A percentile compares a stretch with the other conserved stretches of the same genome.
These are phyloP conservation scores for Akanthomyces muscarius DNA, from an alignment of 2,329 filamentous ascomycete genomes.

Conservation along the genomic window DNA sequence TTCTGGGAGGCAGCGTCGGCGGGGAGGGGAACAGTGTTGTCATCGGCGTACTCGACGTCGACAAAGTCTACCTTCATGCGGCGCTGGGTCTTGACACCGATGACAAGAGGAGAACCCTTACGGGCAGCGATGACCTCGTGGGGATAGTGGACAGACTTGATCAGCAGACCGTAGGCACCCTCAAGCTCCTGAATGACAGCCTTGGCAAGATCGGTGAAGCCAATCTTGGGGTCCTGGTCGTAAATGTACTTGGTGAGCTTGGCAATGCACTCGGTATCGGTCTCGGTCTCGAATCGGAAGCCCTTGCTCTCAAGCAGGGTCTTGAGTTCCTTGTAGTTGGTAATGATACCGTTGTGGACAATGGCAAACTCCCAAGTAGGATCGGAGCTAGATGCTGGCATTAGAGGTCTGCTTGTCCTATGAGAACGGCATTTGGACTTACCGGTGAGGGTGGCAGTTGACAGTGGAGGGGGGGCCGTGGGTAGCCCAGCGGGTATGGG, in stretches of 20 bases:
- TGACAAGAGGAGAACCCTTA: constrained; percentile 95
- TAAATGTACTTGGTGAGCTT: constrained; percentile 98
- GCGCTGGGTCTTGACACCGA: constrained; percentile 93
- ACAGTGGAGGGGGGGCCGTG: constrained; percentile 88
- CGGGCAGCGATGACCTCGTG: constrained; percentile 96
- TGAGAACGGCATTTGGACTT: constrained; percentile 32
- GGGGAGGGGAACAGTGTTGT: constrained; percentile 68
- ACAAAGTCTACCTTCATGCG: constrained; percentile 99
- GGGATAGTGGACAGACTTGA: constrained; percentile 98
- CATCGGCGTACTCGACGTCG: constrained; percentile 94
- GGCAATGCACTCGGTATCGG: constrained; percentile 97
- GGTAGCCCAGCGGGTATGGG: constrained; percentile 98
- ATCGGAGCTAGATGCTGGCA: constrained; percentile 64
- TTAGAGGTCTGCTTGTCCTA: neutral
- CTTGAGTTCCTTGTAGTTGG: constrained; percentile 99
- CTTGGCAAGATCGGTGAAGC: constrained; percentile 95
- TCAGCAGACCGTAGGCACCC: constrained; percentile 91
- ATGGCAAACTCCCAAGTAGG: constrained; percentile 93
- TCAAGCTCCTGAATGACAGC: constrained; percentile 97
- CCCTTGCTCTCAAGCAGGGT: constrained; percentile 89
- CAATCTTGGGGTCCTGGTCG: constrained; percentile 88
- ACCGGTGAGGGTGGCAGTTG: constrained; percentile 99
- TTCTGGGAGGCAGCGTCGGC: constrained; percentile 96
- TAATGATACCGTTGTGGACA: constrained; percentile 99
- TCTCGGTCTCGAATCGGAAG: constrained; percentile 98